Evolutionary conservation across 192 early-diverging fungal species (phyloP).

Genomic region (Podila epicladia): DNA sequence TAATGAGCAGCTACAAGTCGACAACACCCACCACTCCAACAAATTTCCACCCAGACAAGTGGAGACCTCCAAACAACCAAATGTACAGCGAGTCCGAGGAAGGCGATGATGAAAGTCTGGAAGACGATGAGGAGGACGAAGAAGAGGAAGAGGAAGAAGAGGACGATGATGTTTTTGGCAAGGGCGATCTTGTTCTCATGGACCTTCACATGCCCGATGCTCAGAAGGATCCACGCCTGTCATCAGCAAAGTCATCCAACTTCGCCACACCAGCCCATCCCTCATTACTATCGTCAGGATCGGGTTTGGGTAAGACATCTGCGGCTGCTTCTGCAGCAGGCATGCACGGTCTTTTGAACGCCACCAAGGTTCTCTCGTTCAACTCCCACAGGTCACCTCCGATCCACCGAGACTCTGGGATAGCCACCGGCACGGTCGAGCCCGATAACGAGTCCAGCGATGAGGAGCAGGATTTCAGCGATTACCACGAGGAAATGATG

Average conservation of each 20-base stretch:
- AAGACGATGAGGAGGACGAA: not conserved
- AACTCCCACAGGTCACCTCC: slow-evolving; percentile 35
- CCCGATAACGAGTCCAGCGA: slow-evolving; percentile 40
- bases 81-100: slow-evolving; percentile 46
- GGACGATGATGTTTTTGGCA: slow-evolving; percentile 49
- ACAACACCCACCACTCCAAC: slow-evolving; percentile 24
- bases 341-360: slow-evolving; percentile 44
- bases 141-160: slow-evolving; percentile 47
- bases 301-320: slow-evolving; percentile 11
- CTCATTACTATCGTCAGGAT: slow-evolving; percentile 16
- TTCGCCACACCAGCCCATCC: slow-evolving; percentile 17
- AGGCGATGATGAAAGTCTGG: slow-evolving; percentile 32
- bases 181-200: slow-evolving; percentile 49
- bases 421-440: not conserved
- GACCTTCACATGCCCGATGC: slow-evolving; percentile 48
- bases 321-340: slow-evolving; percentile 12
- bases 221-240: slow-evolving; percentile 22
- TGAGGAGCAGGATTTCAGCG: slow-evolving; percentile 58
- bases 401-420: not conserved
- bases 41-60: slow-evolving; percentile 35
- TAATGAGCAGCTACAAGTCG: slow-evolving; percentile 44
- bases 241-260: slow-evolving; percentile 28
- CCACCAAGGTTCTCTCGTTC: slow-evolving; percentile 47
- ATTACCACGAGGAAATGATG: slow-evolving; percentile 71
- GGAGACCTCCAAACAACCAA: slow-evolving; percentile 48